A percentile compares a stretch with the other conserved stretches of the same genome.
Conservation (phyloP, 129 eudicot genomes). For the Erigeron canadensis region DNA sequence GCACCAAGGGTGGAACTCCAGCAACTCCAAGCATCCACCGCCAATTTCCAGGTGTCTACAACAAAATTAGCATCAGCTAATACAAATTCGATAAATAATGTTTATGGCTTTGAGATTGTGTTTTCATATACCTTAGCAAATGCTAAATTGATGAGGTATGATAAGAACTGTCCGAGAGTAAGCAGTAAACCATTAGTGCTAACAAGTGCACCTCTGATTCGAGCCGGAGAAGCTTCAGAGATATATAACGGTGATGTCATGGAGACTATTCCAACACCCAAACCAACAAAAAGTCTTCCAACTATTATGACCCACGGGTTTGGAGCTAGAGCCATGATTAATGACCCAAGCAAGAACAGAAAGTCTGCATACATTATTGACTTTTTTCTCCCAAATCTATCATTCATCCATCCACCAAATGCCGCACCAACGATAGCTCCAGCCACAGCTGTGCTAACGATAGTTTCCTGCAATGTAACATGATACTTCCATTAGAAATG, state of each 20-base stretch:
- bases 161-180: slow-evolving; percentile 67
- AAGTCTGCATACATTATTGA: slow-evolving; percentile 58
- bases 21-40: slow-evolving; percentile 90
- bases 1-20: slow-evolving; percentile 64
- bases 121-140: slow-evolving; percentile 51
- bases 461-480: slow-evolving; percentile 56
- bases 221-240: slow-evolving; percentile 72
- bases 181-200: slow-evolving; percentile 79
- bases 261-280: slow-evolving; percentile 82
- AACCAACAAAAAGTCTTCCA: slow-evolving; percentile 66
- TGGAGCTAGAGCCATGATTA: slow-evolving; percentile 53
- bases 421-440: slow-evolving; percentile 81
- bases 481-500: background rate
- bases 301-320: slow-evolving; percentile 61
- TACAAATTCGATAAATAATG: background rate
- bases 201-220: slow-evolving; percentile 81
- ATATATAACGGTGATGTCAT: slow-evolving; percentile 81
- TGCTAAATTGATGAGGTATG: slow-evolving; percentile 70
- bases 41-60: slow-evolving; percentile 70
- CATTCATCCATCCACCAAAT: slow-evolving; percentile 62
- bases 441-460: slow-evolving; percentile 74
- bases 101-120: background rate
- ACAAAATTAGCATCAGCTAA: slow-evolving; percentile 2
- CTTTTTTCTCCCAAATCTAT: slow-evolving; percentile 56
- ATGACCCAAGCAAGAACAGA: slow-evolving; percentile 57